Base-by-base conservation (phyloP, 495 filamentous ascomycete genomes). In the Penicillium diatomitis region DNA sequence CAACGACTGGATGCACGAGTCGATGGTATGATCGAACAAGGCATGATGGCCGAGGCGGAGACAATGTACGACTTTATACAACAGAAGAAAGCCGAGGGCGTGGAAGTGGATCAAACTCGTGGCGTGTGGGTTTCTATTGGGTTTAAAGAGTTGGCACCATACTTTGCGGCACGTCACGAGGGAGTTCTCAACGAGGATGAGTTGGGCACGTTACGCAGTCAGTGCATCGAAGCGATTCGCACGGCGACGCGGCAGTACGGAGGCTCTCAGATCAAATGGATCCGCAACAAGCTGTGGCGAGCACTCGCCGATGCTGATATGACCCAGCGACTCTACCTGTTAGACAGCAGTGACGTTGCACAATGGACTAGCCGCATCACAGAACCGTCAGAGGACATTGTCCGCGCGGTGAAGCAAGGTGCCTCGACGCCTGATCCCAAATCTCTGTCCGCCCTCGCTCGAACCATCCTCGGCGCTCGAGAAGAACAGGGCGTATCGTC, bases 121-220 rank as follows among this genome's bases (percentile, higher is more conserved):
- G 94, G 94, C 3, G 92, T 97, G 9, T 97, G 90, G 88, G 82
- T 92, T 44, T 91, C 90, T 8, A 97, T 99, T 55, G 94, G 94
- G 0, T 96, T 88, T 64, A 95, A 92, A 58, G 88, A 99, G 63
- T 81, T 96, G 62, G 73, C 84, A 44, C 73, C 77, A 0, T 95
- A 87, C 51, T 70, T 90, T 20, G 50, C 70, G 3, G 78, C 81
- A 5, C 51, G 81, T 29, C 53, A 67, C 37, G 51, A 69, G 7
- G 68, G 55, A 2, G 52, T 57, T 0, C 41, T 46, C 2, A 64
- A 60, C 29, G 57, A 66, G 28, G 53, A 65, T 37, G 69, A 81
- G 29, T 55, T 80, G 1, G 61, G 72, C 44, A 51, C 53, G 0
- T 50, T 81, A 44, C 74, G 64, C 41, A 29, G 48, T 32, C 51